A percentile compares a stretch with the other conserved stretches of the same genome.
These are phyloP conservation scores for Otatea glauca DNA, from an alignment of 176 grass and related monocot species.

Conservation along the genomic window DNA sequence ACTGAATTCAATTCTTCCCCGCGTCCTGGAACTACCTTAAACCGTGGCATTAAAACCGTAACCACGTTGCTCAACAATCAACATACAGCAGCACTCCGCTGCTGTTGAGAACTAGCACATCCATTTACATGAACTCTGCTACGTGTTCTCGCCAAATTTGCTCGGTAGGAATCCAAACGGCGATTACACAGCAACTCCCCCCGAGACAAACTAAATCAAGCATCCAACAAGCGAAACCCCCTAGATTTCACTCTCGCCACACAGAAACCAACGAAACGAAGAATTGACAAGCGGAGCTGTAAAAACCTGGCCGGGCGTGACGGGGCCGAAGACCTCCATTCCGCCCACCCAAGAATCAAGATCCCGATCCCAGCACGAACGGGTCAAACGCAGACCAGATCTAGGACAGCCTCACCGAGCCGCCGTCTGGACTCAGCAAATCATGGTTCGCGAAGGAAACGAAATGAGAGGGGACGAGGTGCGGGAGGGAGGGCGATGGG, in stretches of 20 bases:
- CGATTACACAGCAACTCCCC: neutral
- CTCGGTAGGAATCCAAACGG: neutral
- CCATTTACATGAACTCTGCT: neutral
- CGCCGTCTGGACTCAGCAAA: neutral
- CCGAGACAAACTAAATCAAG: neutral
- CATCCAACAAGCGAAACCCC: neutral
- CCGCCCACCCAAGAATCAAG: neutral
- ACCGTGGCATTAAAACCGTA: conserved; percentile 23
- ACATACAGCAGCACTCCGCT: neutral
- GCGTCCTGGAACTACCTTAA: conserved; percentile 32
- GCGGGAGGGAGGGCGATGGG: conserved; percentile 28
- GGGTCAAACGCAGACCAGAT: conserved; percentile 35
- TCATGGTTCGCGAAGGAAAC: neutral
- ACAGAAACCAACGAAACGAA: neutral
- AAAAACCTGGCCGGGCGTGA: conserved; percentile 68
- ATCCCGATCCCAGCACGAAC: neutral
- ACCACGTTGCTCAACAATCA: neutral
- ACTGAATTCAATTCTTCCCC: neutral
- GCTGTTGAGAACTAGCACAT: neutral
- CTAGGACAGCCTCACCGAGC: neutral
- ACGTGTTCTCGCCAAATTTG: neutral
- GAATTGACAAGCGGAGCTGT: too few species aligned
- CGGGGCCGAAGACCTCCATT: conserved; percentile 75
- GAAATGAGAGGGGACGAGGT: neutral
- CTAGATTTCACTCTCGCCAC: neutral